Percentiles rank a stretch among this genome's conserved stretches.
phyloP scores from a whole-genome alignment of 208 protist genomes.

The Naegleria gruberi region DNA sequence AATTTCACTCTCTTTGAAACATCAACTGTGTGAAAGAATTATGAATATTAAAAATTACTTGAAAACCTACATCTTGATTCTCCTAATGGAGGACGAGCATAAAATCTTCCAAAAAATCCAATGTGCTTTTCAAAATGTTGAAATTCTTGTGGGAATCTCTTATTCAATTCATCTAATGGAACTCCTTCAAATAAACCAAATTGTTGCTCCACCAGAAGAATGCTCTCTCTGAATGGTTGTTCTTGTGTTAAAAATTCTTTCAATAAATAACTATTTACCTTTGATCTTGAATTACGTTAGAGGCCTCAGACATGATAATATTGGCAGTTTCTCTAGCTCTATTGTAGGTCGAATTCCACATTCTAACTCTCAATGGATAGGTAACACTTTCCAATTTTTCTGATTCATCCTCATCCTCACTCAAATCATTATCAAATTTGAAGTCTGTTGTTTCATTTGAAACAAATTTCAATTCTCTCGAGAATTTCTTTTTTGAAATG shows the following conservation, averaged over 20 bases:
- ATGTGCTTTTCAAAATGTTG: not conserved
- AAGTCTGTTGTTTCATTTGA: not conserved
- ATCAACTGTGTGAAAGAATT: not conserved
- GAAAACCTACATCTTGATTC: not conserved
- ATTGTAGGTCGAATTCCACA: not conserved
- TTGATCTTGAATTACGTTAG: not conserved
- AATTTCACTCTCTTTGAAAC: not conserved
- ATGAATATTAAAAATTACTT: not conserved
- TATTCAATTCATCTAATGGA: not conserved
- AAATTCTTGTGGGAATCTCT: not conserved
- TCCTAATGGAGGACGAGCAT: not conserved
- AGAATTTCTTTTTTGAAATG: not conserved
- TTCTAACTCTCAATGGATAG: not conserved
- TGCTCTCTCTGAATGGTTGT: not conserved
- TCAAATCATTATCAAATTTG: not conserved
- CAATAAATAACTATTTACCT: not conserved
- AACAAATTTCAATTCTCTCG: not conserved
- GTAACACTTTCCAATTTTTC: not conserved
- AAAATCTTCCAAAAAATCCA: not conserved
- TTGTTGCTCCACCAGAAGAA: conserved; percentile 7
- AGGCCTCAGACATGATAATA: not conserved
- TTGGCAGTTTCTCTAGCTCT: not conserved
- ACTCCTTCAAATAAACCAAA: conserved; percentile 23
- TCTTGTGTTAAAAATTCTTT: too few relatives aligned
- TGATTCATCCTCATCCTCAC: not conserved